Base-by-base conservation (phyloP, 2,329 filamentous ascomycete species). In the Ophiobolus disseminans region DNA sequence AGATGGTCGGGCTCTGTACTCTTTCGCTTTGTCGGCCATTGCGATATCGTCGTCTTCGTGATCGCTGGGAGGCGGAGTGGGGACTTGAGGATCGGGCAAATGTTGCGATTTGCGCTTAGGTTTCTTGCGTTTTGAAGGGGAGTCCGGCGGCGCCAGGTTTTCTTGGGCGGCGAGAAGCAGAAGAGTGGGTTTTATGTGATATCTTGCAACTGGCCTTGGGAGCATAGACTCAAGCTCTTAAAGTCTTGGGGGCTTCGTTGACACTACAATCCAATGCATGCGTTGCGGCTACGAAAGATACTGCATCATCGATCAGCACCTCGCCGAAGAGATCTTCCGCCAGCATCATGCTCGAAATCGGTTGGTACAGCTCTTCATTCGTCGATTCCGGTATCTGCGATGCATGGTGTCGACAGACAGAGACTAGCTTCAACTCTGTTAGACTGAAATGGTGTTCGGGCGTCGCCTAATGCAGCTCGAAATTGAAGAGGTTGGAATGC, bases 61-160 rank as follows among this genome's bases (percentile, higher is more conserved):
- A 17, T 30, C 13, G 8, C 13, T 13, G 16, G 30, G 30, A n/a
- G 23, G 37, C n/a, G n/a, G 40, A 19, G 28, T 16, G 14, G 22
- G 52, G 39, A 25, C 37, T 21, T 28, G 46, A 20, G 40, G 25
- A 37, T 42, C 41, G 5, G 47, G 28, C 13, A 36, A 40, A 25
- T 25, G 46, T 40, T 37, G 26, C 13, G 45, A 30, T 34, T 42
- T 40, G 31, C 40, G 40, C 3, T 38, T 40, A 20, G 50, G 35
- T 14, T 55, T 57, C 34, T 40, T 50, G 25, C 55, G 48, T 38
- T 47, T 44, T 25, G 45, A 44, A 8, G 39, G 32, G 38, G 43
- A 40, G 21, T 46, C 32, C 23, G 40, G 45, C 45, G 37, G 49
- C 51, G 55, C 55, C 55, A 57, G 48, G 31, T 44, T 40, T 57